phyloP scores from a whole-genome alignment of 495 filamentous ascomycete genomes.

The Aspergillus nanangensis region DNA sequence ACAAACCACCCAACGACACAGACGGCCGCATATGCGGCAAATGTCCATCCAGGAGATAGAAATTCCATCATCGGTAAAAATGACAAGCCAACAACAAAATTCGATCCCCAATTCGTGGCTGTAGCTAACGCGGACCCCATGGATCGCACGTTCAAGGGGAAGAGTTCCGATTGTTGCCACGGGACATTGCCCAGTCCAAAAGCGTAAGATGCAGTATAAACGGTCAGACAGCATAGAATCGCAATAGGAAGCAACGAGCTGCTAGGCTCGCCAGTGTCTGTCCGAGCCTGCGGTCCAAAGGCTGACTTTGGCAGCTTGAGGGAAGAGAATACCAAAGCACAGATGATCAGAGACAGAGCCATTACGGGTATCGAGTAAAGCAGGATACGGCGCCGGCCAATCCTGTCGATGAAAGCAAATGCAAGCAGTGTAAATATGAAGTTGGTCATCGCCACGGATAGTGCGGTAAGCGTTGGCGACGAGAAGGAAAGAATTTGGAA shows the following conservation, averaged over 20 bases:
- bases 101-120: slow-evolving; percentile 83
- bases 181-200: slow-evolving; percentile 88
- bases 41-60: slow-evolving; percentile 72
- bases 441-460: slow-evolving; percentile 80
- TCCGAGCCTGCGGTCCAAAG: background rate
- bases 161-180: slow-evolving; percentile 91
- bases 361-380: slow-evolving; percentile 84
- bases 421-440: slow-evolving; percentile 75
- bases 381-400: slow-evolving; percentile 77
- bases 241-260: slow-evolving; percentile 29
- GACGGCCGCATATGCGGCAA: slow-evolving; percentile 67
- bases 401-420: slow-evolving; percentile 71
- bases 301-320: slow-evolving; percentile 32
- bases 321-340: slow-evolving; percentile 62
- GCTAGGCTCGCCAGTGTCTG: slow-evolving; percentile 4
- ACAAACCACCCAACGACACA: slow-evolving; percentile 62
- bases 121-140: slow-evolving; percentile 80
- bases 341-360: slow-evolving; percentile 63
- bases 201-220: slow-evolving; percentile 85
- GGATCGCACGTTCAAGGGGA: slow-evolving; percentile 76
- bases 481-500: slow-evolving; percentile 77
- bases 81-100: slow-evolving; percentile 81
- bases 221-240: slow-evolving; percentile 66
- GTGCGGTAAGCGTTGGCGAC: slow-evolving; percentile 74
- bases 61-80: slow-evolving; percentile 84